Conservation (phyloP, 2,329 filamentous ascomycete genomes). For the Seiridium cupressi region DNA sequence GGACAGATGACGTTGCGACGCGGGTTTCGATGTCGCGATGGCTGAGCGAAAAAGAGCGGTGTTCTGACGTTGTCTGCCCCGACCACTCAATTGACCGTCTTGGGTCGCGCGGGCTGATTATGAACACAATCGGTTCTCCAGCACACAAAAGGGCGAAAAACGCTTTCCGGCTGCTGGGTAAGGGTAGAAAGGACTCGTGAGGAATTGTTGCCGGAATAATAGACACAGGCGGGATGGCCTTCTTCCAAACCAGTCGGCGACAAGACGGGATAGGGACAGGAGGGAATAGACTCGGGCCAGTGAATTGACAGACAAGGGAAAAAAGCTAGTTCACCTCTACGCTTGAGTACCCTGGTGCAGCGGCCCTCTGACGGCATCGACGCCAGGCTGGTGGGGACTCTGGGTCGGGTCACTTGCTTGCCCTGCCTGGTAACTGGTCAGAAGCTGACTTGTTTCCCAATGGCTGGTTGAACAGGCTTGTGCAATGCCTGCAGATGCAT, state of each 20-base stretch:
- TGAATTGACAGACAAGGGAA: conserved; percentile 1
- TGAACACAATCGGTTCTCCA: neutral
- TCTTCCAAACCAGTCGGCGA: neutral
- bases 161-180: neutral
- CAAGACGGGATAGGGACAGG: neutral
- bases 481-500: neutral
- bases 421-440: neutral
- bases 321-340: neutral
- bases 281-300: conserved; percentile 3
- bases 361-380: conserved; percentile 2
- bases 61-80: neutral
- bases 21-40: neutral
- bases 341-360: neutral
- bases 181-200: neutral
- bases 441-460: neutral
- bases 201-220: neutral
- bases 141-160: neutral
- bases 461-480: neutral
- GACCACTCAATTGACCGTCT: neutral
- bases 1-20: neutral
- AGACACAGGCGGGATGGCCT: neutral
- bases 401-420: conserved; percentile 1
- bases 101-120: neutral
- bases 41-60: neutral
- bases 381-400: neutral